phyloP scores from a whole-genome alignment of 169 alveolate species.

The Fabrea salina region DNA sequence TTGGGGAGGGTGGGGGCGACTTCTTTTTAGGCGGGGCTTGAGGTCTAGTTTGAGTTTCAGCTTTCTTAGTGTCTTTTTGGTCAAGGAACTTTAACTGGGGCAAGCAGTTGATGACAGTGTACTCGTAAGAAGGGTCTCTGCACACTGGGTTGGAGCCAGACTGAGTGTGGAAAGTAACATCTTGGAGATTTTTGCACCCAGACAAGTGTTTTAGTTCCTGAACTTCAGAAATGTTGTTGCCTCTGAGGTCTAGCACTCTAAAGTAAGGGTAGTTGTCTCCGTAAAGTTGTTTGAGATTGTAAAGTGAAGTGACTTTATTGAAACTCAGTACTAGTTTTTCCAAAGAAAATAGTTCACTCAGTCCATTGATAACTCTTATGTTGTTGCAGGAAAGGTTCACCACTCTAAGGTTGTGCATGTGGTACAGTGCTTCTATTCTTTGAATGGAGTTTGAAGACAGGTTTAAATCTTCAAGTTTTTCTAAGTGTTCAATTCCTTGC shows the following conservation, averaged over 20 bases:
- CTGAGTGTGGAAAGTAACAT: background rate
- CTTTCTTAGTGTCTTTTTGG: background rate
- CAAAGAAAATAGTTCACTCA: background rate
- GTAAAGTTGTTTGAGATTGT: background rate
- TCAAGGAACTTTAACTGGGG: background rate
- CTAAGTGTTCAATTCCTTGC: slow-evolving; percentile 14
- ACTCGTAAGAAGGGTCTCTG: background rate
- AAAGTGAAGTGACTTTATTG: slow-evolving; percentile 8
- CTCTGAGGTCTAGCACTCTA: background rate
- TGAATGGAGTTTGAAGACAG: slow-evolving; percentile 28
- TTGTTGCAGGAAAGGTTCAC: slow-evolving; percentile 7
- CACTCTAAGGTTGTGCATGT: background rate
- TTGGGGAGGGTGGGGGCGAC: background rate
- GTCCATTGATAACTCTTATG: slow-evolving; percentile 16
- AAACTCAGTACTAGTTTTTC: slow-evolving; percentile 16
- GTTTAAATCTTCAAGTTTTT: slow-evolving; percentile 13
- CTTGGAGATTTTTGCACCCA: background rate
- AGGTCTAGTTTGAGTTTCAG: background rate
- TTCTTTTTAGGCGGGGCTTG: background rate
- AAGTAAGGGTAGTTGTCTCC: slow-evolving; percentile 21
- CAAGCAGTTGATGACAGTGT: background rate
- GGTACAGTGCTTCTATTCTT: slow-evolving; percentile 13
- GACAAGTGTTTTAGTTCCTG: background rate
- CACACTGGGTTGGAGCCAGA: slow-evolving; percentile 20
- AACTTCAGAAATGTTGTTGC: background rate